Conservation (phyloP, 345 rosid genomes). For the Rhizophora mangle region DNA sequence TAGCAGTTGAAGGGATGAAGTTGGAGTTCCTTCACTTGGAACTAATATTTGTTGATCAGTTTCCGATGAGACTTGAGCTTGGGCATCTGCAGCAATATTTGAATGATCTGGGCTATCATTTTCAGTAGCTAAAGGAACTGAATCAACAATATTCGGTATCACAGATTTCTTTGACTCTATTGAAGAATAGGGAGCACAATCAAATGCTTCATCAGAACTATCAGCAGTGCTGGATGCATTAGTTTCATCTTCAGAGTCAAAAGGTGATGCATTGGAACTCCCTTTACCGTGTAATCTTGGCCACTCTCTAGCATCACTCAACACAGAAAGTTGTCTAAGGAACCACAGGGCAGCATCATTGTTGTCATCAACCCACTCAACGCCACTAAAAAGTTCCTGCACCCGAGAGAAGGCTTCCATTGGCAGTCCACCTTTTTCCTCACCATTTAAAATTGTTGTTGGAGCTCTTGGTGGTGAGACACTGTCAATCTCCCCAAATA, state of each 20-base stretch:
- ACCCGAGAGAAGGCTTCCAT: conserved; percentile 97
- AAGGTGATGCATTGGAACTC: conserved; percentile 59
- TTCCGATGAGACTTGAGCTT: conserved; percentile 35
- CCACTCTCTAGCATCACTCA: conserved; percentile 76
- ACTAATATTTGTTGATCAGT: conserved; percentile 26
- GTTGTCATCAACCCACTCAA: conserved; percentile 76
- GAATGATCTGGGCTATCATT: conserved; percentile 36
- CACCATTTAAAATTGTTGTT: conserved; percentile 68
- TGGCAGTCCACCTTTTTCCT: conserved; percentile 96
- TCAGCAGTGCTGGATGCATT: conserved; percentile 88
- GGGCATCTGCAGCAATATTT: conserved; percentile 34
- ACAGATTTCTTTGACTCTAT: conserved; percentile 21
- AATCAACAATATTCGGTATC: conserved; percentile 17
- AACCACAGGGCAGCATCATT: conserved; percentile 96
- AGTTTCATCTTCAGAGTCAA: conserved; percentile 90
- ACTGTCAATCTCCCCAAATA: conserved; percentile 88
- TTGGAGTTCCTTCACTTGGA: conserved; percentile 27
- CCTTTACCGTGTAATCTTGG: conserved; percentile 67
- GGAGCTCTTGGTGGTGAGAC: conserved; percentile 62
- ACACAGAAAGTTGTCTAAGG: conserved; percentile 82
- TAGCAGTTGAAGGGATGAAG: conserved; percentile 28
- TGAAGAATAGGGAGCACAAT: conserved; percentile 42
- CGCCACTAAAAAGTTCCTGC: conserved; percentile 90
- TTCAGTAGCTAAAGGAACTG: conserved; percentile 38
- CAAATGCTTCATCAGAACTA: conserved; percentile 93